phyloP scores from a whole-genome alignment of 495 filamentous ascomycete species.

The Sordaria brevicollis region DNA sequence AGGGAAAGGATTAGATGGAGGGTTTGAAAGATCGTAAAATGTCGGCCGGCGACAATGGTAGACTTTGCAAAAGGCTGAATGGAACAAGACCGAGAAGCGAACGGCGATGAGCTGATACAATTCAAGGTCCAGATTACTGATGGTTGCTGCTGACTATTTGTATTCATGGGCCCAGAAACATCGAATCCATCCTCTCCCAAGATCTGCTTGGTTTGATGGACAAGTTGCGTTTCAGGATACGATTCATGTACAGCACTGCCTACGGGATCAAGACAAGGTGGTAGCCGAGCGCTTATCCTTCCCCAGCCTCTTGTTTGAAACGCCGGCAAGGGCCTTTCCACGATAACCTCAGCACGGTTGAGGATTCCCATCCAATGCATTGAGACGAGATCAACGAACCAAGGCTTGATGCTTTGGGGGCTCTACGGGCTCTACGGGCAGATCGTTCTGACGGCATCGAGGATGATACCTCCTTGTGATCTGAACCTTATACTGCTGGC shows the following conservation, averaged over 20 bases:
- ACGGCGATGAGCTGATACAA: slow-evolving; percentile 13
- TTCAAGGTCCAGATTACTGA: slow-evolving; percentile 7
- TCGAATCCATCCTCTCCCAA: slow-evolving; percentile 9
- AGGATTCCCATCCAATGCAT: no score
- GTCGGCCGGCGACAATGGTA: slow-evolving; percentile 38
- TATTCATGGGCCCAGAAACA: slow-evolving; percentile 13
- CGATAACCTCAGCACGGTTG: no score
- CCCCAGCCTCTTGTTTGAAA: not conserved
- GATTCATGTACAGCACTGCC: not conserved
- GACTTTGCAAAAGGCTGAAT: not conserved
- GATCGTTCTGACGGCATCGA: no score
- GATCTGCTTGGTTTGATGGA: slow-evolving; percentile 15
- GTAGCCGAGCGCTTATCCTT: not conserved
- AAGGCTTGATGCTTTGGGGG: not conserved
- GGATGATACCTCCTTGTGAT: no score
- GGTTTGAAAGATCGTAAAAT: slow-evolving; percentile 17
- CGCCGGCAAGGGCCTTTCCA: not conserved
- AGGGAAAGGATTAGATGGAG: not conserved
- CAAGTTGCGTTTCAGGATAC: slow-evolving; percentile 17
- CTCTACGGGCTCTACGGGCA: no score
- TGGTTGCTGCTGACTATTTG: slow-evolving; percentile 22
- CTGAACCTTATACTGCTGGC: no score
- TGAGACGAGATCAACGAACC: not conserved
- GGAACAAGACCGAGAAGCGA: slow-evolving; percentile 9
- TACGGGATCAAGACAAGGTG: not conserved